Evolutionary conservation across 257 asterid species (phyloP).

Genomic region (Solanum etuberosum): DNA sequence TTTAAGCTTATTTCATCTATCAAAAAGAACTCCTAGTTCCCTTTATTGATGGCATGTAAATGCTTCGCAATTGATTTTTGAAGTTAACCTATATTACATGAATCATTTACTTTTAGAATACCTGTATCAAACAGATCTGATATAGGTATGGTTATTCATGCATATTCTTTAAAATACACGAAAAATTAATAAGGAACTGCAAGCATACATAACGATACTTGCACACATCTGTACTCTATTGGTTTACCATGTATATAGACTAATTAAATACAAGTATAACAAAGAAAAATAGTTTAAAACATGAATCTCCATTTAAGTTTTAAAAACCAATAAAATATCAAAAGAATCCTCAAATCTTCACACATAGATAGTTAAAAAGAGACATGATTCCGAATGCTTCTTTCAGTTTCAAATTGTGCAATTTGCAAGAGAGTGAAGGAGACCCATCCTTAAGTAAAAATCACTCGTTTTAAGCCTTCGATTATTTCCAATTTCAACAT

Average conservation of each 20-base stretch:
- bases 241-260: neutral
- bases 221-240: neutral
- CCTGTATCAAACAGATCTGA: neutral
- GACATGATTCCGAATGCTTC: neutral
- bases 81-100: neutral
- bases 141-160: neutral
- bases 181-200: neutral
- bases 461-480: neutral
- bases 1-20: neutral
- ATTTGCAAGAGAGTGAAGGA: neutral
- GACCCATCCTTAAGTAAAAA: neutral
- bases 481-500: neutral
- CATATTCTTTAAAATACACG: neutral
- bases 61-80: neutral
- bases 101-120: neutral
- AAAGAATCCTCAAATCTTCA: neutral
- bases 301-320: neutral
- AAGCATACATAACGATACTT: neutral
- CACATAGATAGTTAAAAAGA: neutral
- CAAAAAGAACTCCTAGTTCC: neutral
- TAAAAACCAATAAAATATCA: neutral
- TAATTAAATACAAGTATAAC: neutral
- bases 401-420: neutral
- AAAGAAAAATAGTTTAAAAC: neutral
- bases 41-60: neutral